phyloP scores from a whole-genome alignment of 202 grass and related monocot species.

The Carex arenaria region DNA sequence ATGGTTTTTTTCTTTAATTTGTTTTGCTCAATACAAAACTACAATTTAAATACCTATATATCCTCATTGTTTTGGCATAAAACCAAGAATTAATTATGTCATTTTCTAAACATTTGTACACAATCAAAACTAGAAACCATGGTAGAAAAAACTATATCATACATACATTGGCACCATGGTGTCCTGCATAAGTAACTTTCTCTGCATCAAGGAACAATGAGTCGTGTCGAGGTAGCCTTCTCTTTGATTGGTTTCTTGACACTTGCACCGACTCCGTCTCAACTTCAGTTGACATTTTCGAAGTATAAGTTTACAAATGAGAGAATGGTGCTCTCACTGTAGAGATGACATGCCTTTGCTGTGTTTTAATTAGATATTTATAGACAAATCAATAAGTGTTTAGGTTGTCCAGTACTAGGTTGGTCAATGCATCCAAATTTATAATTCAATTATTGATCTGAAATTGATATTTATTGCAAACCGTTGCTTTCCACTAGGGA shows the following conservation, averaged over 20 bases:
- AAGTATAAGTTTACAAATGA: not conserved
- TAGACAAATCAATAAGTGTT: not conserved
- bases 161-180: conserved; percentile 41
- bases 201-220: conserved; percentile 48
- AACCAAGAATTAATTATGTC: not conserved
- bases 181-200: conserved; percentile 24
- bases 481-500: not conserved
- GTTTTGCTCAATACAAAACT: not conserved
- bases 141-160: not conserved
- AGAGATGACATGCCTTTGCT: not conserved
- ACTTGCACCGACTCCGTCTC: not conserved
- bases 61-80: not conserved
- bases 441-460: not conserved
- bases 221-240: conserved; percentile 25
- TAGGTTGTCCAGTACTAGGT: not conserved
- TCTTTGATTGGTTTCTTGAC: not conserved
- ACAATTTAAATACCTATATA: not conserved
- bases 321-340: not conserved
- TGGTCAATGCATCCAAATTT: conserved; percentile 4
- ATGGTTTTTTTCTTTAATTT: not conserved
- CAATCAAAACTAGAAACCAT: not conserved
- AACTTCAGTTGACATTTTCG: not conserved
- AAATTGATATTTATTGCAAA: not conserved
- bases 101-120: not conserved
- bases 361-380: not conserved